phyloP scores from a whole-genome alignment of 2,329 filamentous ascomycete species.

The Sarocladiaceae sp. region DNA sequence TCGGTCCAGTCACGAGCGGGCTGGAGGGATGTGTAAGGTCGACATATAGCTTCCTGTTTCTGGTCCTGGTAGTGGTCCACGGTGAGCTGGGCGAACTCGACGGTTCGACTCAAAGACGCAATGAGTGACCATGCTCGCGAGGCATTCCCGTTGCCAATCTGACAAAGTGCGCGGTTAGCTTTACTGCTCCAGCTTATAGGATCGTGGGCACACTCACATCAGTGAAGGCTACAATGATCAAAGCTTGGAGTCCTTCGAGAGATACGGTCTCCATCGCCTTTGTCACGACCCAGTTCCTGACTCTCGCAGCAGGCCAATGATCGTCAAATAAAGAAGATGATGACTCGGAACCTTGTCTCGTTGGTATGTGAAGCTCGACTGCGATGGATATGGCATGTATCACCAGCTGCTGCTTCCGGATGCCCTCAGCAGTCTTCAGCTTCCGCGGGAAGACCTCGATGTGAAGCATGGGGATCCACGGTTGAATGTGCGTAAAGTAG shows the following conservation, averaged over 20 bases:
- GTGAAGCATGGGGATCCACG: not conserved
- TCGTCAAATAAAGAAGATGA: not conserved
- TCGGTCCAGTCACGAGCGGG: conserved; percentile 27
- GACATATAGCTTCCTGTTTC: not conserved
- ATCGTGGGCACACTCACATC: no score
- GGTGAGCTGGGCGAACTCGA: not conserved
- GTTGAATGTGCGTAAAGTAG: not conserved
- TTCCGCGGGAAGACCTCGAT: not conserved
- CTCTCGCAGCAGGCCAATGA: not conserved
- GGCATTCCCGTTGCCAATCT: not conserved
- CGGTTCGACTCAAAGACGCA: not conserved
- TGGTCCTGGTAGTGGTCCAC: not conserved
- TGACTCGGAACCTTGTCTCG: not conserved
- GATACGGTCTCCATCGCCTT: not conserved
- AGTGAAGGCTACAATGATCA: not conserved
- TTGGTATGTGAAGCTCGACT: not conserved
- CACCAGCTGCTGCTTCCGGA: not conserved
- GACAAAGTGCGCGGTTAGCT: no score
- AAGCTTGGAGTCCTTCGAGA: not conserved
- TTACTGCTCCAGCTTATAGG: no score
- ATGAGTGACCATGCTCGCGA: not conserved
- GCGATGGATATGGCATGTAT: not conserved
- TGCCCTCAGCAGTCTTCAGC: not conserved
- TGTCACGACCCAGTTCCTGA: not conserved
- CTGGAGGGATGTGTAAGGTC: conserved; percentile 14